Evolutionary conservation across 1,284 basidiomycete species (phyloP).

Genomic region (Afroboletus lepidellus): DNA sequence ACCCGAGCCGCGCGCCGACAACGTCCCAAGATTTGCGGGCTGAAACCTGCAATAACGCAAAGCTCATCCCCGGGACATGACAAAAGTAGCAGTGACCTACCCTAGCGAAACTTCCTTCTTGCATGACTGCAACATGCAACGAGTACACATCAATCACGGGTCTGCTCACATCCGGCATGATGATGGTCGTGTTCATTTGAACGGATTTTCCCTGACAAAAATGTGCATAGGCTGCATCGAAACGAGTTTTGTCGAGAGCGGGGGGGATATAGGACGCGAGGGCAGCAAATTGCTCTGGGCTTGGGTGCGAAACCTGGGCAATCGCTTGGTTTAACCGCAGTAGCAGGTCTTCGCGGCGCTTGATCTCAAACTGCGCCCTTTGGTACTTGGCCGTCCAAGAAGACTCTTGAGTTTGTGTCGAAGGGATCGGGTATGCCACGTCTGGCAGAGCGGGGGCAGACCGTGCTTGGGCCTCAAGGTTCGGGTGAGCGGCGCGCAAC

Average conservation of each 20-base stretch:
- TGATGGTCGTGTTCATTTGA: conserved; percentile 26
- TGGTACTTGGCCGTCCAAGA: conserved; percentile 27
- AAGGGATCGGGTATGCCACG: neutral
- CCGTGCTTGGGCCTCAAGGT: conserved; percentile 11
- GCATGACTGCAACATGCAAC: conserved; percentile 35
- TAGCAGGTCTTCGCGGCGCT: conserved; percentile 32
- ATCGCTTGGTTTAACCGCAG: conserved; percentile 32
- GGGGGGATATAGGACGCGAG: conserved; percentile 33
- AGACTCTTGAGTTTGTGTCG: conserved; percentile 16
- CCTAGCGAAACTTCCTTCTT: conserved; percentile 32
- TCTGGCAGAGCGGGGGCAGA: neutral
- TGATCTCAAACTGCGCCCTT: conserved; percentile 33
- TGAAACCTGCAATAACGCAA: conserved; percentile 22
- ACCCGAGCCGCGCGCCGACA: conserved; percentile 32
- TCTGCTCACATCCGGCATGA: conserved; percentile 31
- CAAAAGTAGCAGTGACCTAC: conserved; percentile 21
- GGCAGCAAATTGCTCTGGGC: conserved; percentile 28
- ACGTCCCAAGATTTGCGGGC: conserved; percentile 31
- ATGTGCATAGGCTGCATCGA: conserved; percentile 32
- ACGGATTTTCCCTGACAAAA: conserved; percentile 33
- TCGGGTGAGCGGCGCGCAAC: conserved; percentile 19
- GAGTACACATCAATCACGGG: conserved; percentile 33
- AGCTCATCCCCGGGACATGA: conserved; percentile 1
- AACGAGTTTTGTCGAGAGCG: conserved; percentile 31
- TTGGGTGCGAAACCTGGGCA: conserved; percentile 20